Conservation (phyloP, 2,329 filamentous ascomycete genomes). For the Colletotrichum truncatum region DNA sequence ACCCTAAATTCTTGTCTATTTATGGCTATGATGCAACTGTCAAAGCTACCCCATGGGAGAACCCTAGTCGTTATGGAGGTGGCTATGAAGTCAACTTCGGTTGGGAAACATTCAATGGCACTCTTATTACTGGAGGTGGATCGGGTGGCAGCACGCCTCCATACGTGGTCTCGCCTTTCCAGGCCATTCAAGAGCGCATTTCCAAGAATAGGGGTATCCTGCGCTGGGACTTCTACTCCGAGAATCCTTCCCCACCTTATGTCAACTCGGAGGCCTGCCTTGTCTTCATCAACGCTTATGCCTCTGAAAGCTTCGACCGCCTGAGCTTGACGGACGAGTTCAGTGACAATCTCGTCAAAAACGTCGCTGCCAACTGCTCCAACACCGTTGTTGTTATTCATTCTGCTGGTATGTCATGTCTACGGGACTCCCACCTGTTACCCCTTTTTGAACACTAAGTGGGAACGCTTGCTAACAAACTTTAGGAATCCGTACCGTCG, state of each 20-base stretch:
- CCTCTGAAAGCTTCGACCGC: conserved; percentile 76
- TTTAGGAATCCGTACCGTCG: conserved; percentile 59
- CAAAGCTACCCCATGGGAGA: conserved; percentile 32
- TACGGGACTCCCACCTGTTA: no score
- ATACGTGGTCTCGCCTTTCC: conserved; percentile 50
- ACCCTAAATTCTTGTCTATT: conserved; percentile 61
- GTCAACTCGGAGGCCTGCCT: conserved; percentile 73
- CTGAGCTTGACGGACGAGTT: conserved; percentile 72
- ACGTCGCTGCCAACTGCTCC: conserved; percentile 66
- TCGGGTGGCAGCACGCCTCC: conserved; percentile 36
- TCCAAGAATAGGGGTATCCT: conserved; percentile 57
- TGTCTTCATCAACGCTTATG: conserved; percentile 73
- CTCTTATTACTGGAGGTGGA: conserved; percentile 43
- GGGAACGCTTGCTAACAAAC: not conserved
- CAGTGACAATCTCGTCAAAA: conserved; percentile 64
- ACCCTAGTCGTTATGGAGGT: conserved; percentile 45
- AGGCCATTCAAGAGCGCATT: conserved; percentile 61
- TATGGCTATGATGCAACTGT: conserved; percentile 72
- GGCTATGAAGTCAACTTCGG: conserved; percentile 43
- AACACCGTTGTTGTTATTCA: conserved; percentile 74
- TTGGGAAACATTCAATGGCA: conserved; percentile 56
- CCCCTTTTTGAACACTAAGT: fast-evolving
- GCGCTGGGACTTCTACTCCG: conserved; percentile 65
- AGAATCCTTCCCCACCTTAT: conserved; percentile 46
- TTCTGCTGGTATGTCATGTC: conserved; percentile 61